Base-by-base conservation (phyloP, 305 asterid species). In the Andrographis paniculata region DNA sequence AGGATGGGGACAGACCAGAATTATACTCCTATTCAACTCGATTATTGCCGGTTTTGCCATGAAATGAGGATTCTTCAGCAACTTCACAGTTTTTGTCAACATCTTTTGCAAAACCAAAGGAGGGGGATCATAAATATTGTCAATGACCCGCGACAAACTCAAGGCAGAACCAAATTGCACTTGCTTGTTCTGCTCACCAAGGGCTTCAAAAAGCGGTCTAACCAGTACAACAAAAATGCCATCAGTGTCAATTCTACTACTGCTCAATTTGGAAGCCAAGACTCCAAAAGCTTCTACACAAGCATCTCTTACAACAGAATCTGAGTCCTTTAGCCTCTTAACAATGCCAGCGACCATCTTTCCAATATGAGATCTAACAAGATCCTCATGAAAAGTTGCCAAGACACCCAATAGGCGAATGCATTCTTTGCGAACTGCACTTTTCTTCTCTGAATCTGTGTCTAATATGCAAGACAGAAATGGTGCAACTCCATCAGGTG, bases 21-120 rank as follows among this genome's bases (percentile, higher is more conserved):
- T 75, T 48, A 91, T 86, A 68, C 99, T 89, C 69, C 91, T 73
- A 60, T 80, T 89, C 75, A 89, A 76, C 62, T 89, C 96, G 53
- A 89, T 64, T 61, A 83, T 76, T 10, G 95, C 96, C 36, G 98
- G 98, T 52, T 91, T 91, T 35, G 94, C 99, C 95, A 77, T 78
- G 78, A 83, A 91, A 61, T 91, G 95, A 39, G 94, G 93, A 73
- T 75, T 86, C 72, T 91, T 91, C 53, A 83, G 80, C 75, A 86
- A 66, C 68, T 86, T 91, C 12, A 70, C 69, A 58, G 93, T 87
- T 73, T 72, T 91, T 50, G 73, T 66, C 68, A 86, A 61, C 85
- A 91, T 86, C 78, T 81, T 87, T 74, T 86, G 99, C 80, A 91
- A 67, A 60, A 78, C 72, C 52, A 70, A 49, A 5, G 80, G 73